Base-by-base conservation (phyloP, 192 early-diverging fungal species). In the Entomortierella chlamydospora region DNA sequence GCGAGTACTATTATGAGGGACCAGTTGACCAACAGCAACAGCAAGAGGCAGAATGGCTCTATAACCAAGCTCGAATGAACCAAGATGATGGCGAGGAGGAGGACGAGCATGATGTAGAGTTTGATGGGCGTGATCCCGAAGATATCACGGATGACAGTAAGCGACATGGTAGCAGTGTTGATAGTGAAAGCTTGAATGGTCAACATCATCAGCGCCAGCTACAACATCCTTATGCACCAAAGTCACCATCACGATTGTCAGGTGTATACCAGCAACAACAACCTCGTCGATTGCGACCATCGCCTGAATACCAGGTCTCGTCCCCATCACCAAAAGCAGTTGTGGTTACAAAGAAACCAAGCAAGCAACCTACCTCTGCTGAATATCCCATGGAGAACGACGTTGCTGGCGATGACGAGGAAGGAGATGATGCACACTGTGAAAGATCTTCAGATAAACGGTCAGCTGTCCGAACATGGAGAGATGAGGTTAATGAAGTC, bases 121-220 rank as follows among this genome's bases (percentile, higher is more conserved):
- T 37, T 37, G 34, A 37, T 37, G 73, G 54, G 17, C 67, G 55
- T 4, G 73, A 78, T 39, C 73, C 73, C 13, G 73, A 78, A 33
- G 73, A 78, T 29, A 70, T 78, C 18, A 78, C 73, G 45, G 73
- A 78, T 34, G 17, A 69, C n/a, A 78, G 73, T 34, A 78, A 70
- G 20, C 59, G 73, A 6, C 66, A 45, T 1, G 68, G 51, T 29
- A 78, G 73, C 49, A 69, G 60, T 26, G 61, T 78, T 20, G 73
- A 70, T 26, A 78, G 66, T 29, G 73, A 54, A 13, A 78, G 73
- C 22, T 20, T 78, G 43, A 64, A 33, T 30, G 47, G 67, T 7
- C 52, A 53, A 23, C 47, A 54, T 11, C 72, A 53, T 3, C 73
- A 68, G 17, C 51, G 65, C 15, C 54, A 57, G 22, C 9, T 26